Conservation (phyloP, 106 monocot species). For the Allium sativum region DNA sequence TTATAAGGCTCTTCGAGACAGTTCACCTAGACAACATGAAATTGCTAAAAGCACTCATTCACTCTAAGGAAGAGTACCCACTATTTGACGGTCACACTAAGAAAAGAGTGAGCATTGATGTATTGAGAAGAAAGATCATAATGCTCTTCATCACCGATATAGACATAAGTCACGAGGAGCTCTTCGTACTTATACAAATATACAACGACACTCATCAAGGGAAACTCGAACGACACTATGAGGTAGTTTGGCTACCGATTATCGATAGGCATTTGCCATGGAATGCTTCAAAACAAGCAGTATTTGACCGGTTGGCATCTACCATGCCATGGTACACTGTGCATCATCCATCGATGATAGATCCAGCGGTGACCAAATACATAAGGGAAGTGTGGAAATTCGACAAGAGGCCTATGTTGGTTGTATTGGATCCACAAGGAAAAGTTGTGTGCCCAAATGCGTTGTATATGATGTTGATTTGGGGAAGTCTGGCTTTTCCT, state of each 20-base stretch:
- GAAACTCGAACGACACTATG: constrained; percentile 49
- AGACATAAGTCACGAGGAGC: constrained; percentile 53
- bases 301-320: constrained; percentile 26
- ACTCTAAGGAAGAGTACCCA: constrained; percentile 55
- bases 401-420: constrained; percentile 65
- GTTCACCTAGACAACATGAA: constrained; percentile 74
- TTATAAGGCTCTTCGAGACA: constrained; percentile 52
- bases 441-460: constrained; percentile 72
- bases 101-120: constrained; percentile 42
- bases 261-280: constrained; percentile 40
- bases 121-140: constrained; percentile 65
- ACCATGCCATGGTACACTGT: constrained; percentile 65
- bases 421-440: constrained; percentile 68
- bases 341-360: constrained; percentile 43
- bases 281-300: constrained; percentile 21
- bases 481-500: constrained; percentile 76
- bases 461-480: constrained; percentile 84
- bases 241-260: constrained; percentile 76
- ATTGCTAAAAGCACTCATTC: constrained; percentile 51
- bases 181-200: constrained; percentile 59
- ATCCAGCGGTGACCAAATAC: constrained; percentile 39
- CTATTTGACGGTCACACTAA: constrained; percentile 49
- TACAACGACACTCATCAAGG: constrained; percentile 57
- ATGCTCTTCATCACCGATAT: constrained; percentile 66
- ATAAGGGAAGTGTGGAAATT: constrained; percentile 52